phyloP scores from a whole-genome alignment of 768 basidiomycete genomes.

The Sistotremastrum niveocremeum region DNA sequence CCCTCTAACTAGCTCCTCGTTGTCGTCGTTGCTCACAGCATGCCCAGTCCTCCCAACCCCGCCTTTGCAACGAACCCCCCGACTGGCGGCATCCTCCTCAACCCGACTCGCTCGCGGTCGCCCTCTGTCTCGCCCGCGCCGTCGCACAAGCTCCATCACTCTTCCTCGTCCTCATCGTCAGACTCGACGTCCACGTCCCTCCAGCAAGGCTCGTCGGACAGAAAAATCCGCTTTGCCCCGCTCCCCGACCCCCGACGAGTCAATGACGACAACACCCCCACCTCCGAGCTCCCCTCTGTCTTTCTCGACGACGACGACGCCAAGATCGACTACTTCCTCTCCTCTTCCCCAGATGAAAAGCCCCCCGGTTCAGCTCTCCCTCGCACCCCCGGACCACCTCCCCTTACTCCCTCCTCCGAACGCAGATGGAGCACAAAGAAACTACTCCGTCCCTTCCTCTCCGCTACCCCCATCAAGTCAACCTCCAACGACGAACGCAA shows the following conservation, averaged over 20 bases:
- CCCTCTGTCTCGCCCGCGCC: too few relatives aligned
- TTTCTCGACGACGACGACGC: slow-evolving; percentile 8
- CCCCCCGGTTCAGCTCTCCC: slow-evolving; percentile 2
- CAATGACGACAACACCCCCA: slow-evolving; percentile 5
- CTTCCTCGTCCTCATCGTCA: too few relatives aligned
- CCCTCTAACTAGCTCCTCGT: too few relatives aligned
- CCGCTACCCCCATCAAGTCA: slow-evolving; percentile 5
- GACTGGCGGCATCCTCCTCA: too few relatives aligned
- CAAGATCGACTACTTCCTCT: slow-evolving; percentile 5
- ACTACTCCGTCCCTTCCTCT: slow-evolving; percentile 2
- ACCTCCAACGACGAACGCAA: slow-evolving; percentile 4
- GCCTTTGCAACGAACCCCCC: too few relatives aligned
- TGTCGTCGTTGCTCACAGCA: too few relatives aligned
- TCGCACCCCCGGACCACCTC: slow-evolving; percentile 6
- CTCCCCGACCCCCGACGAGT: slow-evolving; percentile 60
- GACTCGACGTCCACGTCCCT: background rate
- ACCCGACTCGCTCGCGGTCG: too few relatives aligned
- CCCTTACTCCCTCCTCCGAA: background rate
- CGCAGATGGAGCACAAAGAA: slow-evolving; percentile 1
- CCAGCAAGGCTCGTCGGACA: slow-evolving; percentile 6
- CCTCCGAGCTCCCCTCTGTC: slow-evolving; percentile 3
- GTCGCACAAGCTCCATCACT: too few relatives aligned
- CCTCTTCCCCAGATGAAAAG: background rate
- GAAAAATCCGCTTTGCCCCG: slow-evolving; percentile 67
- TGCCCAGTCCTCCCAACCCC: too few relatives aligned